Evolutionary conservation across 2,329 filamentous ascomycete genomes (phyloP).

Genomic region (Hypoxylon sp.): DNA sequence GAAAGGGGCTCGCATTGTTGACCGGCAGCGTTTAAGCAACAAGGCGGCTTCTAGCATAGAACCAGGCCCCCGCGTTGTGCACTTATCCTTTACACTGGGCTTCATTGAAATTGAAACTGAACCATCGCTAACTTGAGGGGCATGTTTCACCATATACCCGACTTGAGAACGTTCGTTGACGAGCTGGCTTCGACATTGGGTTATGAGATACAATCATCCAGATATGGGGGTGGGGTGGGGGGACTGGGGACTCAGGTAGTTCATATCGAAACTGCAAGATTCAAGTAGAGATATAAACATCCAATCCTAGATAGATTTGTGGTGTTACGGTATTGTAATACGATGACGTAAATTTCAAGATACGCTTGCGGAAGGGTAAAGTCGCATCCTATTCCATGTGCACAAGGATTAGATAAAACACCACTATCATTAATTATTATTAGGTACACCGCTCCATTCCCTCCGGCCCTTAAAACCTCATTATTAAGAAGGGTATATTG

Average conservation of each 20-base stretch:
- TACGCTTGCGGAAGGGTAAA: not conserved
- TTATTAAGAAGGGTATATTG: conserved; percentile 41
- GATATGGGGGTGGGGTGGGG: no score
- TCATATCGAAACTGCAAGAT: no score
- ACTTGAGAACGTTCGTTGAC: not conserved
- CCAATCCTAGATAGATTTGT: no score
- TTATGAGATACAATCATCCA: not conserved
- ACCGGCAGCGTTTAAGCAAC: not conserved
- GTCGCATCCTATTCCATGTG: not conserved
- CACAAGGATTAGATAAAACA: not conserved
- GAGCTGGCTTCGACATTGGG: not conserved
- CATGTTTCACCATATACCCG: not conserved
- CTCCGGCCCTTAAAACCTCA: conserved; percentile 11
- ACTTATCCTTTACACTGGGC: not conserved
- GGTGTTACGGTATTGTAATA: no score
- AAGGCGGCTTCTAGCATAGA: not conserved
- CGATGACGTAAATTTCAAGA: not conserved
- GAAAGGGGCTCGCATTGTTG: not conserved
- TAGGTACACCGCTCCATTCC: conserved; percentile 10
- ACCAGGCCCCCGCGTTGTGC: no score
- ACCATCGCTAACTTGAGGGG: not conserved
- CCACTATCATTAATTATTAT: conserved; percentile 39
- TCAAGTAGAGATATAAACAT: no score
- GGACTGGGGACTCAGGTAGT: no score
- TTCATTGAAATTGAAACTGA: not conserved